A percentile compares a stretch with the other conserved stretches of the same genome.
Evolutionary conservation across 192 early-diverging fungal species (phyloP).

Genomic region (Dissophora globulifera): DNA sequence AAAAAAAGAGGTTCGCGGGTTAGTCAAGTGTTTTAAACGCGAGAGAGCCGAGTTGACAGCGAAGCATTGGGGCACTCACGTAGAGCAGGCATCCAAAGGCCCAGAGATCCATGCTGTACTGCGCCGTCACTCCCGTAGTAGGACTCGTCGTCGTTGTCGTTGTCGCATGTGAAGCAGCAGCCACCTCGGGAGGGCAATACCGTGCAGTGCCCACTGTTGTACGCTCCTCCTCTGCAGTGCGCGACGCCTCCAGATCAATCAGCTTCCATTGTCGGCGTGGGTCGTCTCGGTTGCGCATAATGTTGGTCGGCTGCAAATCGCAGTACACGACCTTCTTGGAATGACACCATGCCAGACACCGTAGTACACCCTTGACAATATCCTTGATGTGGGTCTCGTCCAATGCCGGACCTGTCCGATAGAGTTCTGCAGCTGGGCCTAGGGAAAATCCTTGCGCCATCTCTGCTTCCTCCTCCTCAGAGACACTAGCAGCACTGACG

Average conservation of each 20-base stretch:
- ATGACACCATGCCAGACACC: conserved; percentile 58
- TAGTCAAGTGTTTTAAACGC: background rate
- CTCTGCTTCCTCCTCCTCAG: background rate
- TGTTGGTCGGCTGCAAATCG: conserved; percentile 60
- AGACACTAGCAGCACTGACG: background rate
- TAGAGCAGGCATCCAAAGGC: conserved; percentile 62
- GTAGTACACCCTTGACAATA: conserved; percentile 53
- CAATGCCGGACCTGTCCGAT: conserved; percentile 21
- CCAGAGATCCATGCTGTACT: conserved; percentile 61
- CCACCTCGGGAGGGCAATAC: conserved; percentile 62
- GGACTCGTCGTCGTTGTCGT: conserved; percentile 26
- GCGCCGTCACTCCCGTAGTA: conserved; percentile 53
- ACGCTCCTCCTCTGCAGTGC: conserved; percentile 55
- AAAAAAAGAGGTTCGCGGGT: background rate
- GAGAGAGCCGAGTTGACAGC: background rate
- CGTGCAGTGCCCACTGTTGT: conserved; percentile 57
- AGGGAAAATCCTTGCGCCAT: no score
- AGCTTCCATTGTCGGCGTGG: conserved; percentile 56
- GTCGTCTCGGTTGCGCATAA: conserved; percentile 54
- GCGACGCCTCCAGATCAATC: conserved; percentile 59
- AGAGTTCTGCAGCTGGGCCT: conserved; percentile 16
- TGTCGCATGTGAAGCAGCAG: background rate
- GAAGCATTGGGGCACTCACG: conserved; percentile 30
- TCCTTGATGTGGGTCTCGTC: conserved; percentile 18
- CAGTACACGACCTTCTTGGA: conserved; percentile 58